These are phyloP conservation scores for Chiua virens DNA, from an alignment of 768 basidiomycete genomes.

Conservation along the genomic window DNA sequence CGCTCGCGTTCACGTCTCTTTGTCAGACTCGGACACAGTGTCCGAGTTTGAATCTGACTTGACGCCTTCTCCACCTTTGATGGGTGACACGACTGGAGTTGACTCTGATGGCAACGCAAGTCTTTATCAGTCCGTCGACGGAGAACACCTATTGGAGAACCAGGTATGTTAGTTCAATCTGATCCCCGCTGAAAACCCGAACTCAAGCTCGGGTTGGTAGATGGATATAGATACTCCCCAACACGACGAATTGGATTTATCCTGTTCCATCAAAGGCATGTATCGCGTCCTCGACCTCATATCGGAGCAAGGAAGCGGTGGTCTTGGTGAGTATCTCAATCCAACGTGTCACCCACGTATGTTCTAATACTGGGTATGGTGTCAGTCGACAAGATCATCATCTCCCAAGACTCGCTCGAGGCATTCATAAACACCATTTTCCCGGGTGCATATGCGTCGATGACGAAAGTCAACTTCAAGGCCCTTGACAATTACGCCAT, in stretches of 20 bases:
- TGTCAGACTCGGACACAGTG: slow-evolving; percentile 9
- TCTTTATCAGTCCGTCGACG: slow-evolving; percentile 14
- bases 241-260: slow-evolving; percentile 20
- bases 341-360: too few species aligned
- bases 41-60: neutral
- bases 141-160: neutral
- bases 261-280: slow-evolving; percentile 42
- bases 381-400: slow-evolving; percentile 63
- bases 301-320: slow-evolving; percentile 48
- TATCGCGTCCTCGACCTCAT: slow-evolving; percentile 56
- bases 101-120: slow-evolving; percentile 11
- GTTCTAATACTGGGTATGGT: neutral
- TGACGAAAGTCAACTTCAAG: slow-evolving; percentile 59
- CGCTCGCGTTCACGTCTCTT: neutral
- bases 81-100: neutral
- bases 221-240: slow-evolving; percentile 15
- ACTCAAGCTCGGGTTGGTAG: slow-evolving; percentile 6
- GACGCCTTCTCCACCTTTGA: slow-evolving; percentile 3
- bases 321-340: slow-evolving; percentile 41
- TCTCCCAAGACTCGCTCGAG: slow-evolving; percentile 49
- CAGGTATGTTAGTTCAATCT: slow-evolving; percentile 9
- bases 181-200: neutral
- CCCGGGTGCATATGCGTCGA: slow-evolving; percentile 52
- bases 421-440: slow-evolving; percentile 47
- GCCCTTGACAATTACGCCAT: slow-evolving; percentile 45